Percentiles rank a stretch among this genome's conserved stretches.
Evolutionary conservation across 108 stramenopile species (phyloP).

Genomic region (Discostella stelligeroides): DNA sequence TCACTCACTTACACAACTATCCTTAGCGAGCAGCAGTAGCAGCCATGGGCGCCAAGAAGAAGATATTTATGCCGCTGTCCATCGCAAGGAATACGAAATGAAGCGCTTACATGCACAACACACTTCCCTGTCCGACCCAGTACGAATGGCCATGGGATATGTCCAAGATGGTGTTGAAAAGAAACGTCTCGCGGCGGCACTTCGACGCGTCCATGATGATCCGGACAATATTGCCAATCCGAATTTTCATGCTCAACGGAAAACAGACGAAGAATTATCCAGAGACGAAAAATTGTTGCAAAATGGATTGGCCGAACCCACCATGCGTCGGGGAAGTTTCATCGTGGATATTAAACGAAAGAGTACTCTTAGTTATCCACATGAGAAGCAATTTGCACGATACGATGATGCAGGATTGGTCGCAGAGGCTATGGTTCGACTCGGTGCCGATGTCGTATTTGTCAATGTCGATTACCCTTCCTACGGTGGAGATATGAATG

Average conservation of each 20-base stretch:
- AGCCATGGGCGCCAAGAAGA: slow-evolving; percentile 34
- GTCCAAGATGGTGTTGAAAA: slow-evolving; percentile 68
- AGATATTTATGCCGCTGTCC: slow-evolving; percentile 86
- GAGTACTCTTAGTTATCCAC: slow-evolving; percentile 64
- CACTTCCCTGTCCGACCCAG: slow-evolving; percentile 73
- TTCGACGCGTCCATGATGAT: slow-evolving; percentile 88
- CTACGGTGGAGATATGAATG: slow-evolving; percentile 84
- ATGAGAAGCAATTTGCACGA: slow-evolving; percentile 74
- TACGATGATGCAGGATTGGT: slow-evolving; percentile 89
- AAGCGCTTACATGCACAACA: slow-evolving; percentile 72
- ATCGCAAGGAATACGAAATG: slow-evolving; percentile 93
- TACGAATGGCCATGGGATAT: slow-evolving; percentile 87
- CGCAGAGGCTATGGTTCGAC: slow-evolving; percentile 87
- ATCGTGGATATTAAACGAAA: slow-evolving; percentile 89
- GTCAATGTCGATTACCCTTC: slow-evolving; percentile 88
- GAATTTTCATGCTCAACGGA: slow-evolving; percentile 43
- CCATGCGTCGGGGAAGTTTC: slow-evolving; percentile 82
- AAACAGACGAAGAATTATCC: slow-evolving; percentile 43
- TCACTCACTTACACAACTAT: too few species aligned
- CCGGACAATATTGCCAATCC: slow-evolving; percentile 71
- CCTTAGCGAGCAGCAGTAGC: too few species aligned
- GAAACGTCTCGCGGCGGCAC: slow-evolving; percentile 73
- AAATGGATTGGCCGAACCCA: slow-evolving; percentile 69
- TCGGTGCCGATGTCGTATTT: slow-evolving; percentile 88
- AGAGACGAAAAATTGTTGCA: slow-evolving; percentile 68